Evolutionary conservation across 208 protist genomes (phyloP).

Genomic region (Wallacemonas collosoma): DNA sequence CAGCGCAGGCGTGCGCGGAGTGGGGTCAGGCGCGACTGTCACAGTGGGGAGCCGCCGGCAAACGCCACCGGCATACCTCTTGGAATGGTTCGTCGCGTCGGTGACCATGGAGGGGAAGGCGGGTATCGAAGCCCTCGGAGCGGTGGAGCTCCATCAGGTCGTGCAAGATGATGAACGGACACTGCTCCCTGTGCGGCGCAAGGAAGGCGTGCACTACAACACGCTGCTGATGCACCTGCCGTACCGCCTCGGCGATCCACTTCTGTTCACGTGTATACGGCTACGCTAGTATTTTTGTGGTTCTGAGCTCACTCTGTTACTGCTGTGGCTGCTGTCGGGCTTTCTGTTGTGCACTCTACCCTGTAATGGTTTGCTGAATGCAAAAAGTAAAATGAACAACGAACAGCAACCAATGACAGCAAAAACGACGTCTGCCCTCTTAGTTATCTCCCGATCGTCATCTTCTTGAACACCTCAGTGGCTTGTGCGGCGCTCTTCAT

Average conservation of each 20-base stretch:
- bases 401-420: too few species aligned
- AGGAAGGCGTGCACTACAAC: slow-evolving; percentile 34
- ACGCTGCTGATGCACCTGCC: slow-evolving; percentile 27
- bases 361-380: too few species aligned
- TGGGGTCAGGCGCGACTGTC: background rate
- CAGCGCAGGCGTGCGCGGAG: background rate
- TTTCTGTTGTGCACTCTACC: too few species aligned
- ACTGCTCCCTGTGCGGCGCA: slow-evolving; percentile 32
- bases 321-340: too few species aligned
- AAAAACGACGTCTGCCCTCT: too few species aligned
- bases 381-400: too few species aligned
- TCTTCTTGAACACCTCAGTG: too few species aligned
- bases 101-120: slow-evolving; percentile 49
- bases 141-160: slow-evolving; percentile 60
- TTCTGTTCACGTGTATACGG: slow-evolving; percentile 71
- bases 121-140: slow-evolving; percentile 38
- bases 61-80: slow-evolving; percentile 32
- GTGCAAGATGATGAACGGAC: slow-evolving; percentile 27
- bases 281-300: slow-evolving; percentile 15
- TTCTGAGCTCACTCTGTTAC: background rate
- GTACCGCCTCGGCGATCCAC: slow-evolving; percentile 61
- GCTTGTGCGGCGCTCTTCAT: too few species aligned
- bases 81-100: slow-evolving; percentile 46
- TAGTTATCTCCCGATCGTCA: too few species aligned
- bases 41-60: background rate